Percentiles rank a stretch among this genome's conserved stretches.
Evolutionary conservation across 2,329 filamentous ascomycete species (phyloP).

Genomic region (Pseudogymnoascus sp.): DNA sequence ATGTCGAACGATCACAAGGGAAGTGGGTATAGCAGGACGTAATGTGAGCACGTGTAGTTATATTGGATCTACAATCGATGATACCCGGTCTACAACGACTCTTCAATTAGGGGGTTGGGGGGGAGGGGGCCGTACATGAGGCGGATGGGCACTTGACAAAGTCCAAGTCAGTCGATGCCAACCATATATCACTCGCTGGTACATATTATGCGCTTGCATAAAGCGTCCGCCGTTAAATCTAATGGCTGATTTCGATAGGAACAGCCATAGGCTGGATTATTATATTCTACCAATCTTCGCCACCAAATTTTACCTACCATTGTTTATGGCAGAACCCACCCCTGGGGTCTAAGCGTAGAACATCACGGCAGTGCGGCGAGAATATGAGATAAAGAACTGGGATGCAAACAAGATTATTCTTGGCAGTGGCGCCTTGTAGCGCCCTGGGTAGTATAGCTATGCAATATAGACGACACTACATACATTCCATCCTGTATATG

Average conservation of each 20-base stretch:
- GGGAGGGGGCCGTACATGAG: no score
- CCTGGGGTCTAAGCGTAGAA: not conserved
- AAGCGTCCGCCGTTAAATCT: not conserved
- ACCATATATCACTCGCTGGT: not conserved
- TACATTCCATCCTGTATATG: not conserved
- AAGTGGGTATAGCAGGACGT: not conserved
- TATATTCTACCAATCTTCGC: not conserved
- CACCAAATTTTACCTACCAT: not conserved
- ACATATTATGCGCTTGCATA: not conserved
- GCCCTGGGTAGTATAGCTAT: not conserved
- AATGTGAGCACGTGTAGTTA: not conserved
- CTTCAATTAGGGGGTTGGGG: not conserved
- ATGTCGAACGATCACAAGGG: not conserved
- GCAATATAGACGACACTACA: not conserved
- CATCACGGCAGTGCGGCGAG: not conserved
- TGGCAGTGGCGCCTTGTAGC: not conserved
- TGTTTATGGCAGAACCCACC: not conserved
- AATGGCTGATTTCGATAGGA: not conserved
- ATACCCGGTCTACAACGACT: not conserved
- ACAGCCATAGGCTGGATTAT: not conserved
- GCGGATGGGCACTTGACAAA: not conserved
- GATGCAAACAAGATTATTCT: not conserved
- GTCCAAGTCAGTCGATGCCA: not conserved
- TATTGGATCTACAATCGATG: not conserved
- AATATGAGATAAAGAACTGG: not conserved